Base-by-base conservation (phyloP, 2,329 filamentous ascomycete genomes). In the Plenodomus lindquistii region DNA sequence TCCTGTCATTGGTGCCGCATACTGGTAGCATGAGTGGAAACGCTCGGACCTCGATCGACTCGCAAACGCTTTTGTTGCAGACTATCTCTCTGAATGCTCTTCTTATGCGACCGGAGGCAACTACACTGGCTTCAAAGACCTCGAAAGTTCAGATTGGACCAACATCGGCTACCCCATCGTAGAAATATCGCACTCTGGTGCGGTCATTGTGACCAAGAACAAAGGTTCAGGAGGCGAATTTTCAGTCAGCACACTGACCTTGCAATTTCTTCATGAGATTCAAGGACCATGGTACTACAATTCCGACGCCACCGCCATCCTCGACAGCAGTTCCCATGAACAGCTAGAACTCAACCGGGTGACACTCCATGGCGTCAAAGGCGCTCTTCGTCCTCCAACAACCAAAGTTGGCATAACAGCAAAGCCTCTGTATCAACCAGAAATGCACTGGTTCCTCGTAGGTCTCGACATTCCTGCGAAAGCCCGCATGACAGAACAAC, bases 221-320 rank as follows among this genome's bases (percentile, higher is more conserved):
- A 54, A 55, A 42, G 63, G 53, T 29, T 70, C 57, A 47, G 67
- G 62, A 21, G 73, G 74, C 2, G 66, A 72, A 44, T 66, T 75
- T 2, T 71, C 73, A 1, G 74, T 77, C 7, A 76, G 81, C 44
- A 83, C 80, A 0, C 78, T 79, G 46, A 75, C 75, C 0, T 78
- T 75, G 5, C 81, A 84, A 55, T 71, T 83, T 6, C 60, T 83
- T 2, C 83, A 75, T 44, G 63, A 67, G 42, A 66, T 65, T 9
- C 65, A 67, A 44, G 65, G 63, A 2, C 78, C 77, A 0, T 78
- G 75, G 72, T 84, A 84, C 60, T 81, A 76, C 71, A 83, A 83
- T 66, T 79, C 76, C 0, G 81, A 84, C 52, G 81, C 83, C 22
- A 81, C 77, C 0, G 81, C 81, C 0, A 59, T 80, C 13, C 66